Evolutionary conservation across 176 grass and related monocot species (phyloP).

Genomic region (Triticum aestivum): IWGSC_CS_RefSeq_v2.1 NC_057811.1:476098019-476098518

Average conservation of each 20-base stretch:
- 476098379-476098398: neutral
- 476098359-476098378: neutral
- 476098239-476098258: neutral
- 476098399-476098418: neutral
- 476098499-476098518: no score
- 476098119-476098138: slow-evolving; percentile 8
- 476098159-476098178: neutral
- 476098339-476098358: neutral
- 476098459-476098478: neutral
- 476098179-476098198: neutral
- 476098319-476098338: neutral
- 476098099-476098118: slow-evolving; percentile 41
- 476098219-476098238: neutral
- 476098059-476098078: neutral
- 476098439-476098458: neutral
- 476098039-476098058: neutral
- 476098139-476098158: neutral
- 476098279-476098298: neutral
- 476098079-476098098: slow-evolving; percentile 9
- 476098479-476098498: no score
- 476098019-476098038: neutral
- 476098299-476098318: neutral
- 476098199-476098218: neutral
- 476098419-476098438: neutral
- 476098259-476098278: neutral